Percentiles rank a stretch among this genome's conserved stretches.
phyloP scores from a whole-genome alignment of 331 rosid genomes.

The Dryas integrifolia region DNA sequence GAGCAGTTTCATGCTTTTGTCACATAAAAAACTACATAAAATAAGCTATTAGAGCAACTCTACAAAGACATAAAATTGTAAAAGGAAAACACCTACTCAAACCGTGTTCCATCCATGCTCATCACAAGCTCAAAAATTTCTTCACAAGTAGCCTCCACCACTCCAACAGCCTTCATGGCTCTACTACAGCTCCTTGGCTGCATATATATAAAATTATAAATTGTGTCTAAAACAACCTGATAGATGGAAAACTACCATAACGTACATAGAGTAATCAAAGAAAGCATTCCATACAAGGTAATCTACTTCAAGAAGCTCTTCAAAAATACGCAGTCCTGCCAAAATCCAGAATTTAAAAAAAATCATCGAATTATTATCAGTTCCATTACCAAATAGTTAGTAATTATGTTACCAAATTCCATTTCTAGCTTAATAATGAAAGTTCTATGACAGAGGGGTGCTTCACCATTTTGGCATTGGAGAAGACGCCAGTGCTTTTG shows the following conservation, averaged over 20 bases:
- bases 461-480: conserved; percentile 83
- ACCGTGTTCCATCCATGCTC: conserved; percentile 99
- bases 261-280: conserved; percentile 23
- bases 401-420: conserved; percentile 12
- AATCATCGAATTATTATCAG: conserved; percentile 27
- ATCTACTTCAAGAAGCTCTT: conserved; percentile 95
- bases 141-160: conserved; percentile 96
- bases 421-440: conserved; percentile 2
- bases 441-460: conserved; percentile 4
- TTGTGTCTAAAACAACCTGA: conserved; percentile 24
- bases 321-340: conserved; percentile 92
- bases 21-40: conserved; percentile 9
- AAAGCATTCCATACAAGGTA: conserved; percentile 72
- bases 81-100: conserved; percentile 89
- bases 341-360: conserved; percentile 27
- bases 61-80: conserved; percentile 13
- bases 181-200: conserved; percentile 98
- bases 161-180: conserved; percentile 99
- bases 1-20: not conserved
- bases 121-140: conserved; percentile 95
- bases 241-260: conserved; percentile 21
- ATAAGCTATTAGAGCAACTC: not conserved
- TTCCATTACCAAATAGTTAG: conserved; percentile 15
- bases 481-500: conserved; percentile 97
- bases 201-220: conserved; percentile 40